These are phyloP conservation scores for Diplogelasinospora grovesii DNA, from an alignment of 495 filamentous ascomycete species.

Conservation along the genomic window DNA sequence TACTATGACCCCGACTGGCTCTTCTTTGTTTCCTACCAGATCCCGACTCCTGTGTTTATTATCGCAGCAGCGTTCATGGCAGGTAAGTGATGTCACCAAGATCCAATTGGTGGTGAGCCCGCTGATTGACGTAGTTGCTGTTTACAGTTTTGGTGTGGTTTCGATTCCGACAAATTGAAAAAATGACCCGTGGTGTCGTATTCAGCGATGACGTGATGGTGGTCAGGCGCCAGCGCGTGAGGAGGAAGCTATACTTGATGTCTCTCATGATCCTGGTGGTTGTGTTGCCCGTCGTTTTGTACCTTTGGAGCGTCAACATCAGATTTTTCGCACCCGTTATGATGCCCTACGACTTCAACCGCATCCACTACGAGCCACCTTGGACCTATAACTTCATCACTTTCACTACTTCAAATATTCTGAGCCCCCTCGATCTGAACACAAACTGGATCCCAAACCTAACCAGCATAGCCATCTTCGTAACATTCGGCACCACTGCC, in stretches of 20 bases:
- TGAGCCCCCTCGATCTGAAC: conserved; percentile 41
- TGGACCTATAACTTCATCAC: conserved; percentile 52
- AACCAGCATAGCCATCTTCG: conserved; percentile 55
- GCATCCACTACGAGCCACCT: conserved; percentile 30
- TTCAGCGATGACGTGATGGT: conserved; percentile 37
- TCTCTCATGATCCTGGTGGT: conserved; percentile 58
- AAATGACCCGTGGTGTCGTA: conserved; percentile 54
- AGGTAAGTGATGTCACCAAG: conserved; percentile 52
- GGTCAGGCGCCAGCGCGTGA: conserved; percentile 48
- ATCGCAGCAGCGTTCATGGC: conserved; percentile 61
- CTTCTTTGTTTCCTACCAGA: conserved; percentile 54
- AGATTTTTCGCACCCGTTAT: conserved; percentile 40
- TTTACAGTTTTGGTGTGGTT: conserved; percentile 58
- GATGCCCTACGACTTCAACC: conserved; percentile 38
- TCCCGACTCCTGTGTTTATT: conserved; percentile 62
- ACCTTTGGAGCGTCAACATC: conserved; percentile 54
- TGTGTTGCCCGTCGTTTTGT: conserved; percentile 58
- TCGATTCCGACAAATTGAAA: conserved; percentile 62
- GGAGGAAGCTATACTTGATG: conserved; percentile 71
- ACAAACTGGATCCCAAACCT: conserved; percentile 64
- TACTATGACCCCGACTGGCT: conserved; percentile 65
- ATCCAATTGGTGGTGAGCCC: too few relatives aligned
- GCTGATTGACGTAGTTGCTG: too few relatives aligned
- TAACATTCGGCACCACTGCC: conserved; percentile 73
- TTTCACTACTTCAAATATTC: conserved; percentile 51